A percentile compares a stretch with the other conserved stretches of the same genome.
Conservation (phyloP, 305 asterid species). For the Solanum hybrid region DNA sequence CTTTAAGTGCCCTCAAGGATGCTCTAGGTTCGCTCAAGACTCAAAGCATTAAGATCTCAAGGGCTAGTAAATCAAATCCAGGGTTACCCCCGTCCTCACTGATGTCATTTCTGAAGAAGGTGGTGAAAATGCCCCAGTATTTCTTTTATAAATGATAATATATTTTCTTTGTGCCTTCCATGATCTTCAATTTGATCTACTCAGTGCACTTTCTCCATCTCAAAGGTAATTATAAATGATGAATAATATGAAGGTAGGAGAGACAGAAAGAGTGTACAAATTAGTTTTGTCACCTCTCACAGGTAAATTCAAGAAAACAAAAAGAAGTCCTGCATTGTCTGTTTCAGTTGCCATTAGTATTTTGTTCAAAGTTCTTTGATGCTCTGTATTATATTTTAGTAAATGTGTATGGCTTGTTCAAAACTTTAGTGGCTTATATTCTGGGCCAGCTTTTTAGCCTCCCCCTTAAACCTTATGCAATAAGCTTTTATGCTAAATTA, state of each 20-base stretch:
- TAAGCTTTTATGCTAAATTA: neutral
- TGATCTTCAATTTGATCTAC: slow-evolving; percentile 1
- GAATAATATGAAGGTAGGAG: neutral
- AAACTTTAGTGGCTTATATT: neutral
- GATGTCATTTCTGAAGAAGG: slow-evolving; percentile 85
- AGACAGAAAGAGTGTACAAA: neutral
- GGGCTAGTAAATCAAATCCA: slow-evolving; percentile 72
- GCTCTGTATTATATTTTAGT: neutral
- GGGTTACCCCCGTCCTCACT: slow-evolving; percentile 94
- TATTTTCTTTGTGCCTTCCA: neutral
- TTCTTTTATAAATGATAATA: neutral
- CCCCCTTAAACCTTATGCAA: neutral
- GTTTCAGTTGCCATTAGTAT: neutral
- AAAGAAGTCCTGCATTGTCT: neutral
- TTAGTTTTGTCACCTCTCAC: neutral
- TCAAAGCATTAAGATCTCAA: slow-evolving; percentile 42
- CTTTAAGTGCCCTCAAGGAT: slow-evolving; percentile 47
- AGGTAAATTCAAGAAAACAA: neutral
- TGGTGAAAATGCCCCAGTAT: slow-evolving; percentile 13
- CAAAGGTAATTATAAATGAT: neutral
- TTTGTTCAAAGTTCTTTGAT: neutral
- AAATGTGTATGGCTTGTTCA: neutral
- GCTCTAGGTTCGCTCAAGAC: slow-evolving; percentile 59
- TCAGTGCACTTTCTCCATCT: neutral
- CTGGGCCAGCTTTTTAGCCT: neutral